phyloP scores from a whole-genome alignment of 2,329 filamentous ascomycete species.

The Fonsecaea multimorphosa region DNA sequence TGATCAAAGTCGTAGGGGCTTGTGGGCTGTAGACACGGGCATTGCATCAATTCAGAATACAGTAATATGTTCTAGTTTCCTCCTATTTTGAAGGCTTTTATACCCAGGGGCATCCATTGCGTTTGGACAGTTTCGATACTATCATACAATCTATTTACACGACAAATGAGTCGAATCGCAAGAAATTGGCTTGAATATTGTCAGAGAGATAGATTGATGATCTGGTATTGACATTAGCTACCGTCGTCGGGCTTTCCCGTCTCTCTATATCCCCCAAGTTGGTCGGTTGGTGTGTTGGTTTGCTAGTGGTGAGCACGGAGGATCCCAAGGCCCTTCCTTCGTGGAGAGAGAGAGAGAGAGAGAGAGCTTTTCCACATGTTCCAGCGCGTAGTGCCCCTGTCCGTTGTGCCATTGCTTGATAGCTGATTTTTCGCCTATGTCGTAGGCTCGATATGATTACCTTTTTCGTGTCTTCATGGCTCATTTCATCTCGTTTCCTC shows the following conservation, averaged over 20 bases:
- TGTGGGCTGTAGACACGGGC: background rate
- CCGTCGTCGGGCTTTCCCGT: background rate
- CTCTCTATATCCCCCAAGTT: background rate
- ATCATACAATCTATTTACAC: background rate
- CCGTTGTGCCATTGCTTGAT: too few species aligned
- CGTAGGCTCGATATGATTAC: too few species aligned
- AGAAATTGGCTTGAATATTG: background rate
- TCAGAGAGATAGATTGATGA: background rate
- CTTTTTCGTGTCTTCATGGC: too few species aligned
- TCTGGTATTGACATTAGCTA: background rate
- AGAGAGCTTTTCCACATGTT: too few species aligned
- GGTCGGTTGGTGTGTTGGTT: too few species aligned
- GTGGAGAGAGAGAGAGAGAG: too few species aligned
- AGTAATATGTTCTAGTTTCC: background rate
- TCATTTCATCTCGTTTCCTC: too few species aligned
- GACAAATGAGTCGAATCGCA: background rate
- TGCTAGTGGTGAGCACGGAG: too few species aligned
- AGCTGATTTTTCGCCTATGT: too few species aligned
- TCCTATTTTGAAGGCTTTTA: background rate
- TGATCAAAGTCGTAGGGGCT: background rate
- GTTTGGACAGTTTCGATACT: background rate
- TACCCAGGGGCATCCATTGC: background rate
- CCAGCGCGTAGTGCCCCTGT: too few species aligned
- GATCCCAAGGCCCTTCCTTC: too few species aligned
- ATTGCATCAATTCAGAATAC: background rate